These are phyloP conservation scores for Anthoceros angustus DNA, from an alignment of 225 moss, liverwort and hornwort genomes.

Conservation along the genomic window DNA sequence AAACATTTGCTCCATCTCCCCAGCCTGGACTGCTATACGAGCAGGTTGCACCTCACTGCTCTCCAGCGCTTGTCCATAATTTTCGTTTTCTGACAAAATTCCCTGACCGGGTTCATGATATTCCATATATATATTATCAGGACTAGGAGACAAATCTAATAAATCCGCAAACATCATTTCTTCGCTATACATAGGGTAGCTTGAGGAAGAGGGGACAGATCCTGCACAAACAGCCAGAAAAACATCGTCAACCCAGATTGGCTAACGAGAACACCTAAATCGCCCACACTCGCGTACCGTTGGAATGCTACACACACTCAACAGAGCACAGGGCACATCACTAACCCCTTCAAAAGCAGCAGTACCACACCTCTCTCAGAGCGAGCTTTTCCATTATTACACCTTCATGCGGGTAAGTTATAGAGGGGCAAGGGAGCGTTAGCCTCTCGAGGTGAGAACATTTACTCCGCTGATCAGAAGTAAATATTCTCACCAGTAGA, in stretches of 20 bases:
- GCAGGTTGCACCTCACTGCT: too few relatives aligned
- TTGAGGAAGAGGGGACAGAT: not conserved
- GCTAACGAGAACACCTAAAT: not conserved
- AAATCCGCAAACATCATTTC: not conserved
- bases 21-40: too few relatives aligned
- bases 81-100: not conserved
- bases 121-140: not conserved
- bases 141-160: not conserved
- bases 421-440: not conserved
- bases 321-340: not conserved
- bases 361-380: not conserved
- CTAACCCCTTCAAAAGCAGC: slow-evolving; percentile 1
- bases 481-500: slow-evolving; percentile 2
- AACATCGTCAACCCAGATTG: not conserved
- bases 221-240: not conserved
- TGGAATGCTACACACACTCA: not conserved
- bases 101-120: not conserved
- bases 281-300: not conserved
- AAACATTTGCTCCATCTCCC: too few relatives aligned
- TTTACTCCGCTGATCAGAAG: not conserved
- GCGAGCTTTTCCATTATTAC: not conserved
- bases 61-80: not conserved
- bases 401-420: not conserved
- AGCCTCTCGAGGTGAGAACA: not conserved
- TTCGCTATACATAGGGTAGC: not conserved